phyloP scores from a whole-genome alignment of 345 rosid genomes.

The Raphanus sativus region DNA sequence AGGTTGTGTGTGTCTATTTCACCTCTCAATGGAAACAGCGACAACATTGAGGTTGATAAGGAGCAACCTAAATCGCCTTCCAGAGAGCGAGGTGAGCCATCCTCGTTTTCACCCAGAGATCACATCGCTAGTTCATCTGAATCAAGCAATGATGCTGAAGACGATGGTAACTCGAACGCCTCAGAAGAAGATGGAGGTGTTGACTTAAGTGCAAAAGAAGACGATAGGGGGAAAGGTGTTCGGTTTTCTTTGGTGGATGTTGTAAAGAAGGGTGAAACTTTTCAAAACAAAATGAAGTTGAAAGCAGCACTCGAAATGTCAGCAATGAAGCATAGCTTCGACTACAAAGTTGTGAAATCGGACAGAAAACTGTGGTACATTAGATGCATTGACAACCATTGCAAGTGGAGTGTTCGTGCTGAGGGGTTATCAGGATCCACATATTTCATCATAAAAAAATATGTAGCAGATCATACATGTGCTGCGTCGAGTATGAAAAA shows the following conservation, averaged over 20 bases:
- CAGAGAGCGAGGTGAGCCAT: background rate
- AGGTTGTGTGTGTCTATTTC: background rate
- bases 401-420: background rate
- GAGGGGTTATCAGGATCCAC: background rate
- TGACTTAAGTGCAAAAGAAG: background rate
- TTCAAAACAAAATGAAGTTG: background rate
- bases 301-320: background rate
- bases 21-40: background rate
- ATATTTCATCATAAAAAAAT: background rate
- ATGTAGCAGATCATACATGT: background rate
- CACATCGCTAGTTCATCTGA: background rate
- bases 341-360: background rate
- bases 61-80: background rate
- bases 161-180: background rate
- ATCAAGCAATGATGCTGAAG: background rate
- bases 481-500: background rate
- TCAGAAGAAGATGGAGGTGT: background rate
- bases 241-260: background rate
- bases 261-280: background rate
- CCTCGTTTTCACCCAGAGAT: background rate
- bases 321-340: background rate
- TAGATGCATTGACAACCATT: background rate
- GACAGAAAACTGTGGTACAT: background rate
- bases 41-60: background rate
- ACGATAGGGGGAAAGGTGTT: background rate